Evolutionary conservation across 2,329 filamentous ascomycete genomes (phyloP).

Genomic region (Colletotrichum sp.): DNA sequence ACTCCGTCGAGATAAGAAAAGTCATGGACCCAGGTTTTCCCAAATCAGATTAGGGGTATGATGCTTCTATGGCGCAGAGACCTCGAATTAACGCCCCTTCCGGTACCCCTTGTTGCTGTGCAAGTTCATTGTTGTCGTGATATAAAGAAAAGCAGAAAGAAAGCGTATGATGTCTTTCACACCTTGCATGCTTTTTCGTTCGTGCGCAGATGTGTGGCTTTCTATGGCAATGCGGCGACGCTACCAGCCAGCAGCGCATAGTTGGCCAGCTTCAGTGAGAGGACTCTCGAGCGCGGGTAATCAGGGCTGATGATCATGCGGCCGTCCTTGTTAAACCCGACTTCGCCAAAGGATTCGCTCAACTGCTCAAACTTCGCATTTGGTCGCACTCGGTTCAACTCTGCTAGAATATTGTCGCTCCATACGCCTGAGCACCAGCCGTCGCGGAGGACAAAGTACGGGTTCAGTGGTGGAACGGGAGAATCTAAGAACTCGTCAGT

Average conservation of each 20-base stretch:
- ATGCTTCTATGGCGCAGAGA: slow-evolving; percentile 17
- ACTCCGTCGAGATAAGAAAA: slow-evolving; percentile 12
- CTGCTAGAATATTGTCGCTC: slow-evolving; percentile 70
- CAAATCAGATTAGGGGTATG: slow-evolving; percentile 21
- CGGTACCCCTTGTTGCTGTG: slow-evolving; percentile 16
- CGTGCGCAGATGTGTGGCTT: neutral
- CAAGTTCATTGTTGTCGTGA: slow-evolving; percentile 19
- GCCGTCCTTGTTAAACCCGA: slow-evolving; percentile 64
- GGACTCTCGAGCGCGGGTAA: slow-evolving; percentile 55
- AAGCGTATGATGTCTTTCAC: neutral
- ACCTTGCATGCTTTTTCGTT: neutral
- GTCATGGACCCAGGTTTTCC: slow-evolving; percentile 10
- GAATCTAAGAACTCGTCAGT: slow-evolving; percentile 58
- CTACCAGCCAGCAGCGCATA: slow-evolving; percentile 52
- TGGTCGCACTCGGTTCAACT: slow-evolving; percentile 65
- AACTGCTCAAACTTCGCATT: slow-evolving; percentile 65
- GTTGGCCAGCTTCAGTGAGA: slow-evolving; percentile 63
- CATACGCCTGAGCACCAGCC: slow-evolving; percentile 72
- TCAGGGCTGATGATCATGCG: slow-evolving; percentile 62
- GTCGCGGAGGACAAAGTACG: slow-evolving; percentile 70
- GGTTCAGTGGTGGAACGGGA: slow-evolving; percentile 72
- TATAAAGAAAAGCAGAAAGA: neutral
- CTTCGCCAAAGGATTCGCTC: slow-evolving; percentile 67
- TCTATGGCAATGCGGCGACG: slow-evolving; percentile 12
- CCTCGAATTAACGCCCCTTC: slow-evolving; percentile 10